Conservation (phyloP, 2,329 filamentous ascomycete species). For the Colletotrichum magnum region DNA sequence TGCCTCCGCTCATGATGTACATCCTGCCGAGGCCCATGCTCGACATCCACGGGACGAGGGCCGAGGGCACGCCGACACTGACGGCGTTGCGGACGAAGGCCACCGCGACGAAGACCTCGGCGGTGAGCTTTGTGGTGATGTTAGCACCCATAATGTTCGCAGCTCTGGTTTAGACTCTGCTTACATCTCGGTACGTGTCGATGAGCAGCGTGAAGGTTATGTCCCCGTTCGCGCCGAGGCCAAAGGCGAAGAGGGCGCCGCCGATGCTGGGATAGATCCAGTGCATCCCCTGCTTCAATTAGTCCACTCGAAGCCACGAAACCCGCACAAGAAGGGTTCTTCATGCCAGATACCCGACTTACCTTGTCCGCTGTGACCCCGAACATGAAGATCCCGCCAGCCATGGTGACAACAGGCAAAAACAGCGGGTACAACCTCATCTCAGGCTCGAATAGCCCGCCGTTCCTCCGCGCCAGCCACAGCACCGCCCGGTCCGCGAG, state of each 20-base stretch:
- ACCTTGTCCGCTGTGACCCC: constrained; percentile 51
- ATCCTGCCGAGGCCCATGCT: constrained; percentile 49
- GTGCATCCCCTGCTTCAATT: constrained; percentile 50
- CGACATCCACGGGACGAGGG: constrained; percentile 49
- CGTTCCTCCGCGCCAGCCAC: constrained; percentile 52
- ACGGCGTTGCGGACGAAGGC: constrained; percentile 51
- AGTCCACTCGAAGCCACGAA: neutral
- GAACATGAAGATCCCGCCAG: constrained; percentile 53
- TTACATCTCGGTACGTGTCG: constrained; percentile 54
- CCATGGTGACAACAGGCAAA: constrained; percentile 46
- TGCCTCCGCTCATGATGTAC: constrained; percentile 45
- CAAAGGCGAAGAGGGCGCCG: constrained; percentile 54
- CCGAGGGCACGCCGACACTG: constrained; percentile 48
- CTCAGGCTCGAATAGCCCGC: constrained; percentile 58
- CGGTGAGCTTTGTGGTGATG: constrained; percentile 43
- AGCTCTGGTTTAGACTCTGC: neutral
- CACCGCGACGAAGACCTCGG: constrained; percentile 49
- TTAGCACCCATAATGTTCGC: neutral
- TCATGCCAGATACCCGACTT: constrained; percentile 23
- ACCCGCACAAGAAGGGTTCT: no score
- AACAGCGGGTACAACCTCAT: constrained; percentile 54
- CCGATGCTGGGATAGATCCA: constrained; percentile 55
- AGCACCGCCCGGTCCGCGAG: constrained; percentile 55
- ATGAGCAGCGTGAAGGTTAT: constrained; percentile 51
- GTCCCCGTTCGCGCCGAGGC: constrained; percentile 52